A percentile compares a stretch with the other conserved stretches of the same genome.
Conservation (phyloP, 768 basidiomycete genomes). For the Tephrocybe sp. region DNA sequence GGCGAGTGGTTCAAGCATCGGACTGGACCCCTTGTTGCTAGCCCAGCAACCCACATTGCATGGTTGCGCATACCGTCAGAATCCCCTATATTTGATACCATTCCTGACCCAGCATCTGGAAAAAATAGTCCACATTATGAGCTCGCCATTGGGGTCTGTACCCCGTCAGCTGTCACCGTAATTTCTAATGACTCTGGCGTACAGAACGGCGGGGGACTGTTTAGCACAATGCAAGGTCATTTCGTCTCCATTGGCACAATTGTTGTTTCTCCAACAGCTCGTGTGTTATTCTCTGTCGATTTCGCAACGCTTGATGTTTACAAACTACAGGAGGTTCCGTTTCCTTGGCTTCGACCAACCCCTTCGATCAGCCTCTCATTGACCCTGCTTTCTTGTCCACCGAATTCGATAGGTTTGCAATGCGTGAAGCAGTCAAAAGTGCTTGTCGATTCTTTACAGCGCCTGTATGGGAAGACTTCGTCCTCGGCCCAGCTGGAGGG, state of each 20-base stretch:
- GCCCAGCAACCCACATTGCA: background rate
- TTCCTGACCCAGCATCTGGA: constrained; percentile 26
- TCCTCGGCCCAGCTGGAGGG: constrained; percentile 16
- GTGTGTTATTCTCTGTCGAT: constrained; percentile 19
- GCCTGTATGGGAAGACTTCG: constrained; percentile 25
- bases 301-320: background rate
- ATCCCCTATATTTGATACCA: constrained; percentile 10
- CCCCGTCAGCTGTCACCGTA: no score
- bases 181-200: background rate
- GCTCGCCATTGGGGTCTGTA: constrained; percentile 1
- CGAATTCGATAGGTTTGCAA: constrained; percentile 23
- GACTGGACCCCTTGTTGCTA: constrained; percentile 20
- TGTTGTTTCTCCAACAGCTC: background rate
- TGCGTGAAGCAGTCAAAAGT: constrained; percentile 26
- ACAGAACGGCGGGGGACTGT: background rate
- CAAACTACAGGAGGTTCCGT: background rate
- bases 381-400: constrained; percentile 21
- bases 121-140: constrained; percentile 18
- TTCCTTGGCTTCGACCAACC: constrained; percentile 24
- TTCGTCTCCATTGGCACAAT: background rate
- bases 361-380: constrained; percentile 25
- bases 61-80: constrained; percentile 17
- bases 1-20: constrained; percentile 15
- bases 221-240: background rate
- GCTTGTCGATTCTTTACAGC: constrained; percentile 24